Percentiles rank a stretch among this genome's conserved stretches.
Conservation (phyloP, 2,329 filamentous ascomycete genomes). For the Xylaria sp. region DNA sequence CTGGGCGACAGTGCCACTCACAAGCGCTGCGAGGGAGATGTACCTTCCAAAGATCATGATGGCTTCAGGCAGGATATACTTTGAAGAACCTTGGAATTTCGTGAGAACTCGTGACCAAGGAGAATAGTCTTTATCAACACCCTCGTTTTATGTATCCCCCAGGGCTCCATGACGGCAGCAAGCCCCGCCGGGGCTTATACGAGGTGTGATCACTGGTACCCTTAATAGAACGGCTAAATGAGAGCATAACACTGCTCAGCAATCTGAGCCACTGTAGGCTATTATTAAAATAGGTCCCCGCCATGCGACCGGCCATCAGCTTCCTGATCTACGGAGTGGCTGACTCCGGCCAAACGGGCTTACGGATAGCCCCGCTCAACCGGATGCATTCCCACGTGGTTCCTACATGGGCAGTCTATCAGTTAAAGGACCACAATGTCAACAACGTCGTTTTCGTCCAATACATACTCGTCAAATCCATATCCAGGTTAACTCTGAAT, state of each 20-base stretch:
- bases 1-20: conserved; percentile 27
- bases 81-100: not conserved
- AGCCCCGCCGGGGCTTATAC: not conserved
- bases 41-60: conserved; percentile 32
- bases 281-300: not conserved
- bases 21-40: conserved; percentile 23
- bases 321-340: no score
- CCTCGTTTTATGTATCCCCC: conserved; percentile 18
- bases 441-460: no score
- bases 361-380: no score
- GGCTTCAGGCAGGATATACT: not conserved
- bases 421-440: no score
- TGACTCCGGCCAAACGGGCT: no score
- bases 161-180: not conserved
- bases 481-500: no score
- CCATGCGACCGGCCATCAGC: no score
- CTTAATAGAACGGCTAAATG: conserved; percentile 22
- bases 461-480: no score
- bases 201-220: not conserved
- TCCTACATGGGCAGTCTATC: no score
- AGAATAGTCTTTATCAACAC: no score
- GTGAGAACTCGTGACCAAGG: no score
- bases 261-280: not conserved
- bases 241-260: not conserved
- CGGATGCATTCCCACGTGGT: no score